Evolutionary conservation across 441 rosid species (phyloP).

Genomic region (Erodium moschatum): DNA sequence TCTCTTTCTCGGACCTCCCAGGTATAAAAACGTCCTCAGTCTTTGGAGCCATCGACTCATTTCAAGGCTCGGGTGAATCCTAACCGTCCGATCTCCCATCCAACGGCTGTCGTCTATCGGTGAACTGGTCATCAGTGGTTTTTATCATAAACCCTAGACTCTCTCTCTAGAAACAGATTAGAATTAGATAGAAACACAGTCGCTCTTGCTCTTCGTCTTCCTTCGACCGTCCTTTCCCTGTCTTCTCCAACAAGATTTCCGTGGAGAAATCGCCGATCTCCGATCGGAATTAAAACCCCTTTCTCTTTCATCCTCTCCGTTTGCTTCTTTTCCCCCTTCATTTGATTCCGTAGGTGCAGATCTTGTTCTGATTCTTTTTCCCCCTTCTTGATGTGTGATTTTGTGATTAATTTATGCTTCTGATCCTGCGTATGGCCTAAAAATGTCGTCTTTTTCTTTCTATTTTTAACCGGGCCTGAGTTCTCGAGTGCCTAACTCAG

Average conservation of each 20-base stretch:
- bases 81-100: constrained; percentile 33
- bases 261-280: constrained; percentile 25
- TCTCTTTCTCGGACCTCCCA: neutral
- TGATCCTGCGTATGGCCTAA: neutral
- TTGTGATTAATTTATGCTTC: neutral
- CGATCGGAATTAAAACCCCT: neutral
- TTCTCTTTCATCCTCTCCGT: no score
- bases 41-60: constrained; percentile 29
- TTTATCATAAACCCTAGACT: constrained; percentile 74
- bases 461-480: neutral
- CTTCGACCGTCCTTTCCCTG: constrained; percentile 13
- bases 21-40: neutral
- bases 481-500: constrained; percentile 2
- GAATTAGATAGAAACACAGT: no score
- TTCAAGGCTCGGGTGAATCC: constrained; percentile 20
- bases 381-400: no score
- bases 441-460: neutral
- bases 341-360: neutral
- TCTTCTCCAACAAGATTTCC: constrained; percentile 29
- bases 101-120: constrained; percentile 35
- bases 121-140: neutral
- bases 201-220: constrained; percentile 3
- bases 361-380: neutral
- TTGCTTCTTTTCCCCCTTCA: no score
- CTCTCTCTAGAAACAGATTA: constrained; percentile 9